Percentiles rank a stretch among this genome's conserved stretches.
phyloP scores from a whole-genome alignment of 2,329 filamentous ascomycete species.

The Paecilomyces dactylethromorphus region DNA sequence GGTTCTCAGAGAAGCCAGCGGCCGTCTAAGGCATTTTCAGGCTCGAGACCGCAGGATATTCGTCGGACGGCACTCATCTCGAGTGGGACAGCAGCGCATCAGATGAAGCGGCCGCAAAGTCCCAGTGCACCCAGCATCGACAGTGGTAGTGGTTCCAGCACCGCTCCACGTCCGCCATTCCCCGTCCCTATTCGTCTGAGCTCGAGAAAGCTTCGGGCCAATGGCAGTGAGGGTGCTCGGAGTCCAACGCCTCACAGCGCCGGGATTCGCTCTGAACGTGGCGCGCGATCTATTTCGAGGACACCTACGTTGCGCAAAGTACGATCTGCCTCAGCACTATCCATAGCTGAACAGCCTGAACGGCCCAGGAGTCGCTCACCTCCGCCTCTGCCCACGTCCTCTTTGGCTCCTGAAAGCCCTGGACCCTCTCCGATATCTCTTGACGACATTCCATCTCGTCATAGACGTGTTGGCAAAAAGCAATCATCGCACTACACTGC shows the following conservation, averaged over 20 bases:
- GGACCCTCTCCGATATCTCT: constrained; percentile 64
- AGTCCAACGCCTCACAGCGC: constrained; percentile 63
- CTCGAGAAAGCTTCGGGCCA: constrained; percentile 66
- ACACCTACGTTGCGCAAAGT: constrained; percentile 68
- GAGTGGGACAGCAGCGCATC: constrained; percentile 65
- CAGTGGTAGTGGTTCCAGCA: constrained; percentile 29
- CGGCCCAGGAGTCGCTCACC: constrained; percentile 42
- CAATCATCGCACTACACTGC: constrained; percentile 15
- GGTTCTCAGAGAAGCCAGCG: constrained; percentile 18
- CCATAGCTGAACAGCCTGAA: constrained; percentile 44
- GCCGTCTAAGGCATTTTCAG: constrained; percentile 30
- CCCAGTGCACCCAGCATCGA: constrained; percentile 40
- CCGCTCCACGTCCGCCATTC: constrained; percentile 61
- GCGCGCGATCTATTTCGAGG: constrained; percentile 49
- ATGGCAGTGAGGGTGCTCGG: constrained; percentile 66
- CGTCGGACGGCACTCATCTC: constrained; percentile 75
- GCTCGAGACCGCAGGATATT: constrained; percentile 56
- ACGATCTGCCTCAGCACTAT: constrained; percentile 71
- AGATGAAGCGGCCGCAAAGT: constrained; percentile 53
- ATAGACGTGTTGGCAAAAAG: constrained; percentile 18
- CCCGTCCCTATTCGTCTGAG: constrained; percentile 86
- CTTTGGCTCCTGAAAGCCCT: constrained; percentile 63
- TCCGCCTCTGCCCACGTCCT: constrained; percentile 57
- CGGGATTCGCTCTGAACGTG: constrained; percentile 50
- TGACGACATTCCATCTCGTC: constrained; percentile 58